A percentile compares a stretch with the other conserved stretches of the same genome.
These are phyloP conservation scores for Nemania bipapillata DNA, from an alignment of 2,329 filamentous ascomycete genomes.

Conservation along the genomic window DNA sequence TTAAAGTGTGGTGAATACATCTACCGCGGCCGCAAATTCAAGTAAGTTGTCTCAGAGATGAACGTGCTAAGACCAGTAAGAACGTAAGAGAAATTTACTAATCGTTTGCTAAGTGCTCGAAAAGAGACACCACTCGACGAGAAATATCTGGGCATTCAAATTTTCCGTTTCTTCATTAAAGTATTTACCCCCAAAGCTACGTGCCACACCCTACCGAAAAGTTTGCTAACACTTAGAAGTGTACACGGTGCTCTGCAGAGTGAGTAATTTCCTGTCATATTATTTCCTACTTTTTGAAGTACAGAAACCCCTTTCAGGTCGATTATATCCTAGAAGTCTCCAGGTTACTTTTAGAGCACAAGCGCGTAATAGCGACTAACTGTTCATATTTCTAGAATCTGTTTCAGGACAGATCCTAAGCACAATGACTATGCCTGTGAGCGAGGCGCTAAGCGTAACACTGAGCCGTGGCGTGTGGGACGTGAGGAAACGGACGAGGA, in stretches of 20 bases:
- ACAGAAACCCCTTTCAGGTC: too few relatives aligned
- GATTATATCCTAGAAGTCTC: too few relatives aligned
- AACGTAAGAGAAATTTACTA: constrained; percentile 1
- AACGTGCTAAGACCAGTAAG: background rate
- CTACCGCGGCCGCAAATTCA: constrained; percentile 94
- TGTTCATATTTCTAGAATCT: constrained; percentile 20
- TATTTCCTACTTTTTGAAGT: background rate
- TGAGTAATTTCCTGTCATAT: constrained; percentile 6
- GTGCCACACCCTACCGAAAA: background rate
- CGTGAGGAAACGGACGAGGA: constrained; percentile 84
- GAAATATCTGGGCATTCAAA: constrained; percentile 86
- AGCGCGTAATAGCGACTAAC: background rate
- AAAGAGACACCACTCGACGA: constrained; percentile 92
- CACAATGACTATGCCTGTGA: constrained; percentile 88
- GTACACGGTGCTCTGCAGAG: constrained; percentile 42
- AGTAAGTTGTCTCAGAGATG: constrained; percentile 58
- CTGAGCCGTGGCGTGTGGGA: constrained; percentile 83
- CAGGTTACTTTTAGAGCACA: background rate
- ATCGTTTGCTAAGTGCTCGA: constrained; percentile 61
- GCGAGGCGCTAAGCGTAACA: constrained; percentile 87
- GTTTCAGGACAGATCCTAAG: constrained; percentile 79
- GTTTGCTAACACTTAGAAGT: constrained; percentile 16
- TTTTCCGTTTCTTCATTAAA: constrained; percentile 89
- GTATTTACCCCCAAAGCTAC: background rate
- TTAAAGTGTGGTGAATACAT: constrained; percentile 75